Conservation (phyloP, 2,329 filamentous ascomycete species). For the Claviceps fusiformis region DNA sequence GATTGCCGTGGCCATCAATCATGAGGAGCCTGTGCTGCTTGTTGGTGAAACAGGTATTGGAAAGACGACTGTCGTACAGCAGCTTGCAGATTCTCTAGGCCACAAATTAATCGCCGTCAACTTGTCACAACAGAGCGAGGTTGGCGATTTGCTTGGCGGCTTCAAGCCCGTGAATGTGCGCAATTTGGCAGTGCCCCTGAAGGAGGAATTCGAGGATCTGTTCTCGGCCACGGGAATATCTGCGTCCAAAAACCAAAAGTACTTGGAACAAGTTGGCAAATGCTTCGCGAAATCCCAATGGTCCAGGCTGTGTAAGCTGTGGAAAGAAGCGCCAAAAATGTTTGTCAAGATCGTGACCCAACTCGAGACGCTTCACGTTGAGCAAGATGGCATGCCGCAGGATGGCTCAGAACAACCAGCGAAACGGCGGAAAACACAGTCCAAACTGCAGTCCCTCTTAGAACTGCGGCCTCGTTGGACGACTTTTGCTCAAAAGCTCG, state of each 20-base stretch:
- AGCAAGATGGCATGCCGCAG: conserved; percentile 21
- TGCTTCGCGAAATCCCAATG: conserved; percentile 73
- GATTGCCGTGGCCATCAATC: conserved; percentile 67
- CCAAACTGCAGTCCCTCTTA: conserved; percentile 50
- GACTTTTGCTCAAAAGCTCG: conserved; percentile 58
- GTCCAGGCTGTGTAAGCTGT: conserved; percentile 72
- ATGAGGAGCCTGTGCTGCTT: conserved; percentile 78
- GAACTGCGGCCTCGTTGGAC: conserved; percentile 61
- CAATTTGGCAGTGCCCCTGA: conserved; percentile 73
- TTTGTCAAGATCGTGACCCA: conserved; percentile 57
- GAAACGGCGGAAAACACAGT: conserved; percentile 54
- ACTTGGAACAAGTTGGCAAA: conserved; percentile 68
- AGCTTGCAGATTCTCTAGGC: conserved; percentile 70
- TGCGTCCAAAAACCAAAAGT: conserved; percentile 72
- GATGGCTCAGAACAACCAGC: conserved; percentile 39
- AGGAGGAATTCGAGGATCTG: conserved; percentile 85
- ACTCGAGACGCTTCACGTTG: conserved; percentile 30
- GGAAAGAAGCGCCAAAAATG: conserved; percentile 81
- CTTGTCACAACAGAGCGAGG: conserved; percentile 93
- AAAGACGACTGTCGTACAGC: conserved; percentile 93
- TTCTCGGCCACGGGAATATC: conserved; percentile 80
- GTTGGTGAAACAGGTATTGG: conserved; percentile 99
- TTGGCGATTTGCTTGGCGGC: conserved; percentile 85
- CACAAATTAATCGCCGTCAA: conserved; percentile 89
- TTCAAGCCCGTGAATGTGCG: conserved; percentile 93